Evolutionary conservation across 257 asterid genomes (phyloP).

Genomic region (Solanum peruvianum): DNA sequence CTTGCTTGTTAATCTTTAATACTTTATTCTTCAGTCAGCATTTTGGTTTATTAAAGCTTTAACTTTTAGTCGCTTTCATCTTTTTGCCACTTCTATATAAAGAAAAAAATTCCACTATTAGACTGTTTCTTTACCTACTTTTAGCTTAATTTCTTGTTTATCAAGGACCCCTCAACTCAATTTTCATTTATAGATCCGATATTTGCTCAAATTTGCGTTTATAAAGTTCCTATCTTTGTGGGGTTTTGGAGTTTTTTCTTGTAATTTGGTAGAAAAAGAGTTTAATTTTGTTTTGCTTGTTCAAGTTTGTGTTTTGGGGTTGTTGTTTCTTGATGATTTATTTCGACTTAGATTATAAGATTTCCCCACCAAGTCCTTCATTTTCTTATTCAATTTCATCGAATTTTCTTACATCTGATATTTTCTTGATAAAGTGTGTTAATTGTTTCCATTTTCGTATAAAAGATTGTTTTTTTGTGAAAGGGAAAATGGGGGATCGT

Average conservation of each 20-base stretch:
- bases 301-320: slow-evolving; percentile 9
- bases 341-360: slow-evolving; percentile 11
- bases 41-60: slow-evolving; percentile 14
- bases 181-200: background rate
- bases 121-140: slow-evolving; percentile 9
- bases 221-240: background rate
- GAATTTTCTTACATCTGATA: slow-evolving; percentile 31
- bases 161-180: slow-evolving; percentile 2
- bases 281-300: background rate
- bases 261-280: background rate
- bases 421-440: slow-evolving; percentile 25
- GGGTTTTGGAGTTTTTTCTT: background rate
- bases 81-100: background rate
- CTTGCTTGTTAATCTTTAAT: background rate
- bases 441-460: slow-evolving; percentile 32
- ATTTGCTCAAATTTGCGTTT: background rate
- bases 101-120: background rate
- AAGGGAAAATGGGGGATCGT: slow-evolving; percentile 43
- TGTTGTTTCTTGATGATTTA: slow-evolving; percentile 31
- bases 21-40: background rate
- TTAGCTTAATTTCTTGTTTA: slow-evolving; percentile 4
- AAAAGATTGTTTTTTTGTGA: slow-evolving; percentile 29
- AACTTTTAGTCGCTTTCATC: slow-evolving; percentile 18
- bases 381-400: slow-evolving; percentile 35
- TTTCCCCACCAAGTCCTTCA: slow-evolving; percentile 19